Base-by-base conservation (phyloP, 2,329 filamentous ascomycete species). In the Cladorrhinum sp. region DNA sequence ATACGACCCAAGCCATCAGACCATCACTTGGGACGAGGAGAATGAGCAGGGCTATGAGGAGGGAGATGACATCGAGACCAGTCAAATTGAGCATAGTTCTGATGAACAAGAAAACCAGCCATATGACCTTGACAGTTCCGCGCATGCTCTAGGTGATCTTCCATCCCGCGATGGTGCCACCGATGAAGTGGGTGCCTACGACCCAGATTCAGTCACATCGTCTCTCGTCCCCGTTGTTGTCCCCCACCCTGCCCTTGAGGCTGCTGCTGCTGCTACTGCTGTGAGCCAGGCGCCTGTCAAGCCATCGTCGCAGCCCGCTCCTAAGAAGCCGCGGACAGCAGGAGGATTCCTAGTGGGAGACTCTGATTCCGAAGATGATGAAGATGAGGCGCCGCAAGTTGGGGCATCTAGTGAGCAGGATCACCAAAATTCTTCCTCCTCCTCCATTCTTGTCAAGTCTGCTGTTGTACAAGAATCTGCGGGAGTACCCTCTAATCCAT, bases 301-400 rank as follows among this genome's bases (percentile, higher is more conserved):
- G 51, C 73, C 70, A 48, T 71, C 70, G 59, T 71, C 71, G 65
- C 76, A 74, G 64, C 77, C 73, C 59, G 75, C 66, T 62, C 73
- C 71, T 67, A 81, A 77, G 71, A 88, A 88, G 73, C 85, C 81
- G 32, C 85, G 84, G 72, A 84, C 79, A 62, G 79, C 81, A 23
- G 83, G 82, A 48, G 84, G 84, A 50, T 86, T 86, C 73, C 74
- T 86, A 70, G 78, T 85, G 67, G 82, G 81, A 71, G 84, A 81
- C 57, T 85, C 83, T 27, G 84, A 86, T 65, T 82, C 84, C 32
- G 83, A 85, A 67, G 83, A 84, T 45, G 60, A 66, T 22, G 63
- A 61, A 56, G 74, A 76, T 48, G 68, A 27, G 12, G 49, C 22
- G 22, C 49, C 70, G 52, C 67, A 70, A 60, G 62, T 59, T 49